These are phyloP conservation scores for Hanseniaspora lindneri DNA, from an alignment of 805 yeast species.

Conservation along the genomic window DNA sequence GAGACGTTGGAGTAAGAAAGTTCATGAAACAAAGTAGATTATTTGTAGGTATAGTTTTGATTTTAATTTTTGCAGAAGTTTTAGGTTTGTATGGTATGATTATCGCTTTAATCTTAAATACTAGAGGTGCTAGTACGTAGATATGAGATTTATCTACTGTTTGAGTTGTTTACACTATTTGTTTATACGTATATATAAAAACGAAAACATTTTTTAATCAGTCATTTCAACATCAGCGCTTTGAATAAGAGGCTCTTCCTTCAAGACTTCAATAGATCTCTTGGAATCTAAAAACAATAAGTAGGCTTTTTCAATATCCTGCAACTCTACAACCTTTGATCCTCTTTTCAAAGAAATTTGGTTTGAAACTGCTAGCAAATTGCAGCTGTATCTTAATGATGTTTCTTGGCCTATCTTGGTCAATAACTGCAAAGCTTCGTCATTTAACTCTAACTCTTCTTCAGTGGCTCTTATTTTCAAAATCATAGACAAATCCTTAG, in stretches of 20 bases:
- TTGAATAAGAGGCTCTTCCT: slow-evolving; percentile 56
- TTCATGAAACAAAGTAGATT: slow-evolving; percentile 78
- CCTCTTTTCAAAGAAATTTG: slow-evolving; percentile 78
- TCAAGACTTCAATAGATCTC: slow-evolving; percentile 77
- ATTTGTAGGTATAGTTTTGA: slow-evolving; percentile 81
- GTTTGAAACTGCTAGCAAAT: slow-evolving; percentile 79
- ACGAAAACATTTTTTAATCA: slow-evolving; percentile 16
- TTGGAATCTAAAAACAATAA: slow-evolving; percentile 76
- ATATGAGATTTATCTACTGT: not conserved
- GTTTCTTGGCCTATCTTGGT: slow-evolving; percentile 86
- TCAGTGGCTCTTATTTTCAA: slow-evolving; percentile 82
- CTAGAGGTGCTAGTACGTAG: slow-evolving; percentile 56
- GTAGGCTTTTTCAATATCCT: slow-evolving; percentile 79
- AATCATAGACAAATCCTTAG: slow-evolving; percentile 77
- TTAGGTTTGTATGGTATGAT: slow-evolving; percentile 89
- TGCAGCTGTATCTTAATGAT: slow-evolving; percentile 82
- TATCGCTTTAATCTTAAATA: slow-evolving; percentile 81
- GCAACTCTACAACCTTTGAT: slow-evolving; percentile 49
- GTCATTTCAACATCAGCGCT: slow-evolving; percentile 58
- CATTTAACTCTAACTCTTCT: slow-evolving; percentile 75
- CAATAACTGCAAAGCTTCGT: slow-evolving; percentile 74
- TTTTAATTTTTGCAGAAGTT: slow-evolving; percentile 83
- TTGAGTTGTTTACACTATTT: not conserved
- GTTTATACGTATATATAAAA: slow-evolving; percentile 22
- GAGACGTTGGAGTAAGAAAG: slow-evolving; percentile 85